Evolutionary conservation across 2,329 filamentous ascomycete species (phyloP), one percentile per base, ranked within the genome.

Genomic region (Trichoderma lentiforme): DNA sequence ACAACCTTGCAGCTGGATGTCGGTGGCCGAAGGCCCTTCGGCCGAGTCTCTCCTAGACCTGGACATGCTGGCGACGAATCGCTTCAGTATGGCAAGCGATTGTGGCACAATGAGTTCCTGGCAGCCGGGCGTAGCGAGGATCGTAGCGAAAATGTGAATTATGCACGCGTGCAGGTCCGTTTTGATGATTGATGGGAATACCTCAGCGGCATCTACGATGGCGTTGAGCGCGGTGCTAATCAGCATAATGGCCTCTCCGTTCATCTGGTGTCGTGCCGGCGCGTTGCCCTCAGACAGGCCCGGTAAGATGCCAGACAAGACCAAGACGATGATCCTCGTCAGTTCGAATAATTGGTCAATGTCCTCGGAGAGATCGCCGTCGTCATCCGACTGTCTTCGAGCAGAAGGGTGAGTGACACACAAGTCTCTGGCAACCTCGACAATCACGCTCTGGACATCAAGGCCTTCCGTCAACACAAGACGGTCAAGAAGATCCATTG

Each of bases 281-380:
- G 87, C 89, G 60, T 87, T 90, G 63, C 86, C 84, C 73, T 93
- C 92, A 5, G 89, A 89, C 5, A 97, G 84, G 73, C 95, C 97
- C 5, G 97, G 96, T 26, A 99, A 85, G 51, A 98, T 85, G 0
- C 95, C 94, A 0, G 94, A 92, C 32, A 99, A 86, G 2, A 98
- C 95, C 9, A 99, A 86, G 18, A 98, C 95, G 74, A 98, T 98
- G 79, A 98, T 97, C 74, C 96, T 90, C 0, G 96, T 99, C 61
- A 99, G 86, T 82, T 99, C 96, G 77, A 99, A 99, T 0, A 99
- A 87, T 82, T 99, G 96, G 79, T 99, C 96, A 74, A 99, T 97
- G 79, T 99, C 96, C 78, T 99, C 96, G 0, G 94, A 97, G 12
- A 99, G 84, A 79, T 96, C 92, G 18, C 91, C 91, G 67, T 94